Base-by-base conservation (phyloP, 169 alveolate species). In the Plasmodium gonderi region DNA sequence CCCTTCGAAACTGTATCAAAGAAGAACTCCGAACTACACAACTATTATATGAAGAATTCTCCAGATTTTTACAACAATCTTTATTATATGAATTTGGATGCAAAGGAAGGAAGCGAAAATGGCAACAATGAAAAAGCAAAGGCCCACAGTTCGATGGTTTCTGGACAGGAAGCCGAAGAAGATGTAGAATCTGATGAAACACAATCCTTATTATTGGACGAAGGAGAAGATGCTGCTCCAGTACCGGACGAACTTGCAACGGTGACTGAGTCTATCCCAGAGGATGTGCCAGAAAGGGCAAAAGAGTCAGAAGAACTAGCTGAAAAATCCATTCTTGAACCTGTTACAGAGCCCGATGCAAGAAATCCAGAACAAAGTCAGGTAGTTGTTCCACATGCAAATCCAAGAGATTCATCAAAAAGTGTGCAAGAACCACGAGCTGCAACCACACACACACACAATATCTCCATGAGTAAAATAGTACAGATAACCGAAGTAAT, bases 41-140 rank as follows among this genome's bases (percentile, higher is more conserved):
- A 51, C 20, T 51, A 72, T n/a, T 72, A 72, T 36, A 20, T 26
- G 51, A 72, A 72, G 7, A 72, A n/a, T 12, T 72, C 80, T 1
- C 80, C 80, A 11, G 64, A 72, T 72, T 72, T 72, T 72, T 72
- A 31, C 51, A 72, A 42, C 29, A 38, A 72, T n/a, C 14, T 72
- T 0, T 72, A 36, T 7, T 72, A 72, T 36, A 29, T 6, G 7
- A 44, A 23, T 17, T 38, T 72, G 38, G 33, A 72, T 7, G 11
- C 80, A 14, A 40, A 11, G 51, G 51, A 72, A 14, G 44, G 17
- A 0, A 4, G 45, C 2, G 33, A n/a, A 72, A 31, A n/a, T 1
- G 54, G 54, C 6, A 42, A n/a, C 8, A 51, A 26, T 51, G 8
- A 2, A 51, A 2, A 51, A 51, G 67, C 14, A 7, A 51, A 51